phyloP scores from a whole-genome alignment of 2,329 filamentous ascomycete genomes.

The Cryphonectria carpinicola region DNA sequence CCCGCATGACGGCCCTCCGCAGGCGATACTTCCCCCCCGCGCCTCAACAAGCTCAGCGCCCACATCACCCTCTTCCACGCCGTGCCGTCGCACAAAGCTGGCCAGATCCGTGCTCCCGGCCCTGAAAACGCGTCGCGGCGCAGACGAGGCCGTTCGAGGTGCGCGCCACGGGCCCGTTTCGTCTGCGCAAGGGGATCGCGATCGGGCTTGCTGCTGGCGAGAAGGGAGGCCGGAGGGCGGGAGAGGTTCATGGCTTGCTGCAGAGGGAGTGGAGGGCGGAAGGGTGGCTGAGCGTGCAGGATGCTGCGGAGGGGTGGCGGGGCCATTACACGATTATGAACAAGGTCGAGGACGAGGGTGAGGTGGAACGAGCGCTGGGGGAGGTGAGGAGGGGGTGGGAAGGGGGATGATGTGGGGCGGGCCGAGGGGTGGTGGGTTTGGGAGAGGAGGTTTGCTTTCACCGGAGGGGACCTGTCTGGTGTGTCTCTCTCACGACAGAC shows the following conservation, averaged over 20 bases:
- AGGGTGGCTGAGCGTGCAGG: slow-evolving; percentile 19
- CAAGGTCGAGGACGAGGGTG: slow-evolving; percentile 14
- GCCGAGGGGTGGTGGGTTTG: slow-evolving; percentile 20
- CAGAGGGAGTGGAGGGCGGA: slow-evolving; percentile 4
- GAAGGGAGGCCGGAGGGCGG: not conserved
- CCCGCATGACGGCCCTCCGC: slow-evolving; percentile 19
- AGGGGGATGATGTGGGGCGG: slow-evolving; percentile 18
- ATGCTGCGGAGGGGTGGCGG: slow-evolving; percentile 14
- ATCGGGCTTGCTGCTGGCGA: slow-evolving; percentile 2
- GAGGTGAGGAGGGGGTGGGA: slow-evolving; percentile 1
- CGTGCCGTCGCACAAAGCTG: slow-evolving; percentile 16
- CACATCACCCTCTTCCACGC: slow-evolving; percentile 28
- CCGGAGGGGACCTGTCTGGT: not conserved
- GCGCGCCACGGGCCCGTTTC: not conserved
- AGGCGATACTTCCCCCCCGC: slow-evolving; percentile 18
- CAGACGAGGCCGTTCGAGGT: slow-evolving; percentile 5
- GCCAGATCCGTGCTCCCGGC: not conserved
- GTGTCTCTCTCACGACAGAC: not conserved
- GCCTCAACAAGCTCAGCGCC: slow-evolving; percentile 16
- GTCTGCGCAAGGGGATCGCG: slow-evolving; percentile 16
- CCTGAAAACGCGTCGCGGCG: not conserved
- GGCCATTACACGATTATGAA: slow-evolving; percentile 26
- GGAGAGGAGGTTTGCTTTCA: slow-evolving; percentile 19
- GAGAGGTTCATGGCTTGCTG: not conserved
- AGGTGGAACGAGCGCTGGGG: slow-evolving; percentile 14